Evolutionary conservation across 2,329 filamentous ascomycete genomes (phyloP), one percentile per base, ranked within the genome.

Genomic region (Magnaporthiopsis incrustans): DNA sequence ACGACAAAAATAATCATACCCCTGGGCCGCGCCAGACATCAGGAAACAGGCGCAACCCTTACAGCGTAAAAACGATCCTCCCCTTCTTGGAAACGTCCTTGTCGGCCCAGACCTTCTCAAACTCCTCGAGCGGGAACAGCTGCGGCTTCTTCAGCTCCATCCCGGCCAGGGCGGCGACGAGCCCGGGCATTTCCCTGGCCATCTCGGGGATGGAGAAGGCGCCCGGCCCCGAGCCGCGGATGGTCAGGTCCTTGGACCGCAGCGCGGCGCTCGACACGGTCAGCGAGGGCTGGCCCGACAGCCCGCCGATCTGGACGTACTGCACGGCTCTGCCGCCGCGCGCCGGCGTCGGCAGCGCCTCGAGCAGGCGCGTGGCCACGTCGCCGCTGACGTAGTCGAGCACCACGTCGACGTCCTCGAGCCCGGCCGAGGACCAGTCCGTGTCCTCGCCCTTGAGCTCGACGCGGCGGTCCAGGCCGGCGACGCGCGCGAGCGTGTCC

Each of bases 371-470:
- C 14, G 75, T 67, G 0, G 78, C 71, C 22, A 78, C 74, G 0
- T 76, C 73, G 0, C 83, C 84, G 71, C 82, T 85, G 10, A 87
- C 72, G 68, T 85, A 87, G 68, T 87, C 83, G 1, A 87, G 73
- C 4, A 86, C 76, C 3, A 86, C 76, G 66, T 86, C 82, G 38
- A 79, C 78, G 50, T 79, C 77, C 1, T 75, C 77, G 0, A 80
- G 73, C 11, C 71, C 11, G 33, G 8, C 70, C 2, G 76, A 76
- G 66, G 81, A 10, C 33, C 33, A 83, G 66, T 85, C 82, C 1
- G 76, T 76, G 53, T 80, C 73, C 3, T 76, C 67, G 1, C 74
- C 67, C n/a, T 76, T 71, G 12, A 85, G 73, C 50, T 78, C 72
- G 44, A 86, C 73, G 7, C 69, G 72, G 3, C 75, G 76, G 65